Evolutionary conservation across 1,284 basidiomycete genomes (phyloP).

Genomic region (Austroboletus niveus): DNA sequence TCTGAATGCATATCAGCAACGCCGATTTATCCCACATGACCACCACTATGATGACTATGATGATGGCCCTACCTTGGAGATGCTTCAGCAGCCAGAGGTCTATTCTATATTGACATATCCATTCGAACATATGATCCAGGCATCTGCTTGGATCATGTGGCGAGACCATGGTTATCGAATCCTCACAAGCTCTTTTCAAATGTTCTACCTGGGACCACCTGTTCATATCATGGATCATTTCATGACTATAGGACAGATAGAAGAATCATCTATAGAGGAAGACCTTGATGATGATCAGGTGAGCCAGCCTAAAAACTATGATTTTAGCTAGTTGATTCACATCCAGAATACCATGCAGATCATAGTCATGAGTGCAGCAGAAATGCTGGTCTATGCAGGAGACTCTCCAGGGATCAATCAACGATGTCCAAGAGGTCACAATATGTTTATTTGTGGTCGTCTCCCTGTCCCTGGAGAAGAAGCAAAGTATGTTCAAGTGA

Average conservation of each 20-base stretch:
- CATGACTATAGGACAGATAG: background rate
- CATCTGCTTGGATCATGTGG: conserved; percentile 13
- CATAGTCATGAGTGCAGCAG: conserved; percentile 1
- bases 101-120: too few species aligned
- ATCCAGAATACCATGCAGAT: too few species aligned
- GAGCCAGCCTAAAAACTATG: background rate
- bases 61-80: too few species aligned
- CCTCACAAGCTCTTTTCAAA: conserved; percentile 8
- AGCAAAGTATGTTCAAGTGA: background rate
- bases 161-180: conserved; percentile 16
- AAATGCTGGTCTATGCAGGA: conserved; percentile 9
- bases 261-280: background rate
- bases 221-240: conserved; percentile 5
- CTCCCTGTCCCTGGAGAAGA: background rate
- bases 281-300: too few species aligned
- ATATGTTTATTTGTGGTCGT: conserved; percentile 6
- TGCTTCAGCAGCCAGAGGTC: too few species aligned
- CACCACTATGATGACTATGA: too few species aligned
- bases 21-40: background rate
- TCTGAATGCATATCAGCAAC: background rate
- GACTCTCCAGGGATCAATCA: background rate
- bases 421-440: background rate
- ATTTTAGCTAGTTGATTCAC: background rate
- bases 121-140: background rate
- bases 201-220: conserved; percentile 11